Evolutionary conservation across 306 rosid species (phyloP), one percentile per base, ranked within the genome.

Genomic region (Prunus campanulata): DNA sequence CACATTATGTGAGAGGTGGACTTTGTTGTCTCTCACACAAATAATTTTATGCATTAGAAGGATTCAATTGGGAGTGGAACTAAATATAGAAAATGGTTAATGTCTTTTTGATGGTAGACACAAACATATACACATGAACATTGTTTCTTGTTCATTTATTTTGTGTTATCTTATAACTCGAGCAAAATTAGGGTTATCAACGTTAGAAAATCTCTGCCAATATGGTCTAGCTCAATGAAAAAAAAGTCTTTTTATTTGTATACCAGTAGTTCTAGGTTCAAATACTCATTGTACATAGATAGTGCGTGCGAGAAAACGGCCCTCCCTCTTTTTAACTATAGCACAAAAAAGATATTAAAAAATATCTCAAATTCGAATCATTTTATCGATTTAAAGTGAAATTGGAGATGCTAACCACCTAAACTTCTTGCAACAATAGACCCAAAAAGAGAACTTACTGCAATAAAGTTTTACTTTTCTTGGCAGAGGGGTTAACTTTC

Each of bases 191-290:
- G 9, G 9, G 9, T 39, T 1, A 39, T 0, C 2, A 39, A 7
- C 9, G 44, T 7, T 7, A 39, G 8, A 7, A 39, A 39, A 7
- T 39, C 8, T 6, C 44, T 39, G 2, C 0, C 2, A 39, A 39
- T 8, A 39, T 6, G 0, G 9, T 39, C 0, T 39, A 6, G 0
- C 2, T 2, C 9, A 39, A 39, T 39, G 0, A 7, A 39, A 39
- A 39, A 39, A 39, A 6, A 0, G 0, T 1, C 0, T 39, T 6
- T 6, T 6, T 6, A 39, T 2, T 39, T 39, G 0, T 39, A 39
- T 6, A 39, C 0, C 9, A 39, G 2, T 39, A 0, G 0, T 7
- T 2, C 0, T 39, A 39, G 0, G 5, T 39, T 39, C 44, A 39
- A 39, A 1, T 39, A 39, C 2, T 39, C 44, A 6, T 7, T 0